Evolutionary conservation across 2,329 filamentous ascomycete genomes (phyloP), one percentile per base, ranked within the genome.

Genomic region (Lecanicillium sp.): DNA sequence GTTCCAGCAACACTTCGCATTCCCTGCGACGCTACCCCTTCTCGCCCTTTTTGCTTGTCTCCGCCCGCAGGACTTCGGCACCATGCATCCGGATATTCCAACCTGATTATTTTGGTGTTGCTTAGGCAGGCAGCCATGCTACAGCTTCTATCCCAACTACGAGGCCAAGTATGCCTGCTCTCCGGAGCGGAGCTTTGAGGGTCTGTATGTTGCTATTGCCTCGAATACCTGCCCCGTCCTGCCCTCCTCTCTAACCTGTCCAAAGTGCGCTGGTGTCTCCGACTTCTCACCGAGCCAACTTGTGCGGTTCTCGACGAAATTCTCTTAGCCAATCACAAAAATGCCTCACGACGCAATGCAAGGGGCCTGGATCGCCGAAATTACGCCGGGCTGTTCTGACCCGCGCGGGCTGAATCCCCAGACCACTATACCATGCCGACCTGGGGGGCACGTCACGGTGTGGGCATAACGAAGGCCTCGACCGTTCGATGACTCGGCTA

Each of bases 401-500:
- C 13, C 18, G n/a, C 19, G 32, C 10, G 18, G 32, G 32, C 32
- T 34, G 32, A 34, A 25, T 22, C 12, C 8, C 32, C 5, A 34
- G 13, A 34, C 32, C 32, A 11, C 13, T 3, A 5, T 18, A 34
- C 19, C 4, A n/a, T 10, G 11, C 32, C 7, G 32, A 25, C 10
- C 18, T 14, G 32, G n/a, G 14, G 4, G 18, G 14, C 32, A 34
- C 32, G 32, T 34, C 32, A 34, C 32, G 7, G 19, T 22, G 32
- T 34, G 32, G 32, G 32, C 32, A 34, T 15, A 15, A 25, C 22
- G 32, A 33, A 2, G 32, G 32, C 25, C 32, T 34, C 32, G 32
- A 34, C 32, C 32, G 19, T 20, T 34, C 32, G 32, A 34, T 34
- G 18, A 22, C 25, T 34, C 32, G 32, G 32, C 22, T 34, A 14